phyloP scores from a whole-genome alignment of 2,329 filamentous ascomycete species.

The Fusarium pseudonygamai region DNA sequence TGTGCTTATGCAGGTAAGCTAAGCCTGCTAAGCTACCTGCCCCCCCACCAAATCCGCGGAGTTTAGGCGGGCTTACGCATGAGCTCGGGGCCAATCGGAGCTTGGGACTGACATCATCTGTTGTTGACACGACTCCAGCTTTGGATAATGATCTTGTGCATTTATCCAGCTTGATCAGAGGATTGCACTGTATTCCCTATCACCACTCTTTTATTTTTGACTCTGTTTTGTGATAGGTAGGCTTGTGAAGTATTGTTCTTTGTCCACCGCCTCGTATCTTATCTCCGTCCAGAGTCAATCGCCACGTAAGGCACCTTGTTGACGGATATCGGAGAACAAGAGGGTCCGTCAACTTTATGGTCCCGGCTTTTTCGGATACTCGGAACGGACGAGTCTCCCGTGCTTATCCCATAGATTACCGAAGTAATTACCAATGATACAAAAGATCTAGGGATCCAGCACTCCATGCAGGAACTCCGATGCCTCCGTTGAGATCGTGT shows the following conservation, averaged over 20 bases:
- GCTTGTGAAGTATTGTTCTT: no score
- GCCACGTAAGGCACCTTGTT: neutral
- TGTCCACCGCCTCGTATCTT: neutral
- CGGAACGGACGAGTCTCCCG: neutral
- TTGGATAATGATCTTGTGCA: neutral
- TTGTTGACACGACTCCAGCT: neutral
- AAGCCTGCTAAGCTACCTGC: slow-evolving; percentile 12
- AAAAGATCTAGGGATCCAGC: neutral
- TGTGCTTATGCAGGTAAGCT: slow-evolving; percentile 3
- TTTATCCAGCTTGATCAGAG: neutral
- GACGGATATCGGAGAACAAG: slow-evolving; percentile 6
- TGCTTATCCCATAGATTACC: neutral
- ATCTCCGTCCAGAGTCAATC: neutral
- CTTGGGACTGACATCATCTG: slow-evolving; percentile 15
- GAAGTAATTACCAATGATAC: neutral
- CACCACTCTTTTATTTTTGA: neutral
- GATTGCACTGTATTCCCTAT: rapidly evolving
- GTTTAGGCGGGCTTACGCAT: slow-evolving; percentile 32
- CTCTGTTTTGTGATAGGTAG: no score
- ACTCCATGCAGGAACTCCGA: neutral
- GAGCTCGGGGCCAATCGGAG: slow-evolving; percentile 25
- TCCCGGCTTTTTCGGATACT: neutral
- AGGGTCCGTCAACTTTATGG: neutral
- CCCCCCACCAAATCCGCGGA: slow-evolving; percentile 22
- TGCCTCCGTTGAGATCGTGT: neutral